These are phyloP conservation scores for Mycosphaerella arachidis DNA, from an alignment of 2,329 filamentous ascomycete genomes.

Conservation along the genomic window DNA sequence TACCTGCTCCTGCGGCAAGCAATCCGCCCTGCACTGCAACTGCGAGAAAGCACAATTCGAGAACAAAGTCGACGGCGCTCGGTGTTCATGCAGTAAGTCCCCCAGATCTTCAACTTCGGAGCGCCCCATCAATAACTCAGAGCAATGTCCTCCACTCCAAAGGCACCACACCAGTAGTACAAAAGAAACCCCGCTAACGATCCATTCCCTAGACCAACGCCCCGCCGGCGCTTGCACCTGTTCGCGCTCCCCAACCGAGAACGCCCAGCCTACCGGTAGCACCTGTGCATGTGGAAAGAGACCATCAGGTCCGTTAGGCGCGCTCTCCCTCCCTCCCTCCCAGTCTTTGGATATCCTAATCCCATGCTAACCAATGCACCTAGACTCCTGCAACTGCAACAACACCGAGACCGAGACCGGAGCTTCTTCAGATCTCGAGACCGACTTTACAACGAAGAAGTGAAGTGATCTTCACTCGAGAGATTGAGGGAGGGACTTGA, in stretches of 20 bases:
- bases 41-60: slow-evolving; percentile 73
- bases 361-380: neutral
- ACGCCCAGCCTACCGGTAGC: slow-evolving; percentile 54
- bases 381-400: slow-evolving; percentile 7
- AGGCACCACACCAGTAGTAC: neutral
- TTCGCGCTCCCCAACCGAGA: slow-evolving; percentile 66
- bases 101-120: no score
- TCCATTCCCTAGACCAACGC: slow-evolving; percentile 53
- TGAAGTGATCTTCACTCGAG: neutral
- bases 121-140: neutral
- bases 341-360: neutral
- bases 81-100: slow-evolving; percentile 73
- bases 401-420: neutral
- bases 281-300: slow-evolving; percentile 76
- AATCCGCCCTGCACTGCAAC: slow-evolving; percentile 78
- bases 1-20: slow-evolving; percentile 72
- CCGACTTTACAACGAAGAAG: slow-evolving; percentile 8
- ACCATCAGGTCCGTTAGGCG: neutral
- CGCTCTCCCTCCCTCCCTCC: neutral
- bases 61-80: slow-evolving; percentile 67
- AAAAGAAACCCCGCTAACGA: neutral
- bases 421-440: slow-evolving; percentile 4
- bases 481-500: neutral
- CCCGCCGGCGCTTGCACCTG: slow-evolving; percentile 79
- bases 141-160: neutral